Evolutionary conservation across 2,329 filamentous ascomycete genomes (phyloP), one percentile per base, ranked within the genome.

Genomic region (Ceratocystis diversiconidia): DNA sequence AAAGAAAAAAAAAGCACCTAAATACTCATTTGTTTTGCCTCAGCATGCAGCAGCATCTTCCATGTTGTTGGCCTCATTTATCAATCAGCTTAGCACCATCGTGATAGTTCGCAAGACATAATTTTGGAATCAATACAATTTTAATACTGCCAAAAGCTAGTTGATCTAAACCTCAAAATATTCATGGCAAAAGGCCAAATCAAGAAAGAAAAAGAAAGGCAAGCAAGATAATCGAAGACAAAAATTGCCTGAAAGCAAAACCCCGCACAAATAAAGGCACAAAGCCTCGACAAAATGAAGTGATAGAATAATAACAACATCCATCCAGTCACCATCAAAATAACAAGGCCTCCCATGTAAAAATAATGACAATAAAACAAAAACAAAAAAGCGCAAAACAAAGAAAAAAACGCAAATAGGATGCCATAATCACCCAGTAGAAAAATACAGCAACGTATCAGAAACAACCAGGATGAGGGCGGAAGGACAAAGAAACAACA

Each of bases 101-200:
- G 30, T 30, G 22, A 57, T 57, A 2, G 55, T 36, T 17, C 22
- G 1, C 28, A 59, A 59, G 55, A n/a, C 8, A 3, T 8, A 30
- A 30, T 17, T 36, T n/a, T n/a, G 55, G 32, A 59, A 57, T 7
- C 12, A 59, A 59, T n/a, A 17, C 28, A n/a, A n/a, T 59, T 28
- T 59, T 59, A 19, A 57, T 15, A 59, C 36, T 59, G 55, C 7
- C 32, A 32, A 59, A 57, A 41, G 12, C 36, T 41, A 41, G 36
- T 30, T 59, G 25, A 59, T 59, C 55, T 59, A 59, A 59, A 32
- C 15, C 55, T 30, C 55, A 30, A 25, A n/a, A 30, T 59, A 59
- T 59, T 19, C 15, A 59, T 36, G 55, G 25, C 55, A 30, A 36
- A 59, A n/a, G 8, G 55, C 55, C 55, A 52, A 28, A 28, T 15